Evolutionary conservation across 768 basidiomycete species (phyloP), one percentile per base, ranked within the genome.

Genomic region (Kwoniella sp.): DNA sequence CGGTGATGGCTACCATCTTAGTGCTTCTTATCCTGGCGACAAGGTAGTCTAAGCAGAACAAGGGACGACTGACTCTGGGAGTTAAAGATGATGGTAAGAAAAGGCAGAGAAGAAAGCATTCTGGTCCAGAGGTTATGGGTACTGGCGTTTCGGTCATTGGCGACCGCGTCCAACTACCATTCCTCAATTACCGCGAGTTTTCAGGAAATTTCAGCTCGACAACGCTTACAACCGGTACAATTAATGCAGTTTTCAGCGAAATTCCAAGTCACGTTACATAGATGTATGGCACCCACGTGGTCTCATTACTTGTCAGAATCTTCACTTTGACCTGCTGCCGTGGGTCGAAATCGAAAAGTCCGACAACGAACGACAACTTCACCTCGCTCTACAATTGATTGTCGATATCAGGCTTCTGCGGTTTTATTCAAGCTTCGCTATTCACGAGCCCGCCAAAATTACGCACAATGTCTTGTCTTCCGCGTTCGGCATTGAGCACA

Each of bases 1-100:
- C 80, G 1, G 83, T 86, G 24, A 91, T 67, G 7, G 83, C 79
- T 60, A 84, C 83, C 86, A 87, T 86, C 0, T 36, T 65, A n/a
- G 65, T 7, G 13, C 36, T 17, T 24, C 30, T n/a, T 29, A 33
- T 7, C 30, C 22, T 55, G 9, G n/a, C 24, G 56, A 26, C 15
- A 8, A 30, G 29, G 12, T 26, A 8, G 36, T 25, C 10, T 57
- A 19, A 46, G 48, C 27, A 59, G 48, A 26, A 22, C 24, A 24
- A 27, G 29, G 44, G 47, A 26, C 22, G 44, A 48, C 29, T 6
- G n/a, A 36, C 9, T 1, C 47, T 19, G 48, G 46, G 12, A 46
- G 21, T 36, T 17, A 47, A 55, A 46, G 8, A 26, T 17, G 30
- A 46, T 22, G 22, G 46, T 44, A 29, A 55, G 13, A 55, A 29